Base-by-base conservation (phyloP, 2,329 filamentous ascomycete genomes). In the Monilinia aucupariae region DNA sequence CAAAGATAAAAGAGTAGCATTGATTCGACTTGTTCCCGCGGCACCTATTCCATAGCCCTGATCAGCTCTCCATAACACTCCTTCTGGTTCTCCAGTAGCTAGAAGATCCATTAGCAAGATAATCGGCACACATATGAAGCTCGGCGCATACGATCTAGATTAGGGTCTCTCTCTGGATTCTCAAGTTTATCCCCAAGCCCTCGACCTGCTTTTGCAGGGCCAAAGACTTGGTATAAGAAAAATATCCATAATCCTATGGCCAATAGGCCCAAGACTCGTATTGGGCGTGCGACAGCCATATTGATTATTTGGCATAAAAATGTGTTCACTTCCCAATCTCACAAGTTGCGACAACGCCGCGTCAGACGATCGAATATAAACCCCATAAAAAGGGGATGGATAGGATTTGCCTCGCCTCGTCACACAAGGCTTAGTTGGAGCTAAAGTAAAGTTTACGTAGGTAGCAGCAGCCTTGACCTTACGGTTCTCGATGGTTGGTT, bases 1-100 rank as follows among this genome's bases (percentile, higher is more conserved):
- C 45, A 99, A 84, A 27, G 92, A 89, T 68, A 99, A 82, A 63
- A 99, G 82, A 4, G 94, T 97, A 64, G 94, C 94, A 75, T 96
- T 94, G 76, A 96, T 94, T 73, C 94, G 90, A 68, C 88, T 86
- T 59, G 88, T 90, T 66, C 91, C 84, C 59, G 83, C 79, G 72
- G 88, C 87, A 72, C 91, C 84, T 59, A 90, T 85, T 59, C 85
- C 85, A 76, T 97, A 97, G 72, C 88, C 88, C 69, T 90, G 81
- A 61, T 86, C 87, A 41, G 88, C 85, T 75, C 91, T 85, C 72
- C 83, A 85, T 68, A 97, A 79, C 17, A 84, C 79, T 59, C 91
- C 92, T 67, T 88, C 84, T 27, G 93, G 93, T 76, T 97, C 93
- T 67, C 85, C 86, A 41, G 90, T 94, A 51, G 85, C 92, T 96